Base-by-base conservation (phyloP, 2,329 filamentous ascomycete species). In the Colletotrichum lupini region DNA sequence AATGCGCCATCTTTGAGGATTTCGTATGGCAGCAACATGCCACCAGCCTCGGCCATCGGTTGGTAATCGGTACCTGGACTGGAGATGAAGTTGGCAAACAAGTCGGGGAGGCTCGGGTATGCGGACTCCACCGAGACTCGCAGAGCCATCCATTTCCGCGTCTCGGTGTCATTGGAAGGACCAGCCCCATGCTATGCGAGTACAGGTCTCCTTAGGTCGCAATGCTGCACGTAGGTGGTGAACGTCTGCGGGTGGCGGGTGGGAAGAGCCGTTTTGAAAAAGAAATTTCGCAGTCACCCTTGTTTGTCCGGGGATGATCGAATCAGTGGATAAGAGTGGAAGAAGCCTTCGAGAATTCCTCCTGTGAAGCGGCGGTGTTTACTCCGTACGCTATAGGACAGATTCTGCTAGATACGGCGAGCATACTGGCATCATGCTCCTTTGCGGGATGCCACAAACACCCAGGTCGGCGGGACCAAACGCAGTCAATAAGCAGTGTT, bases 101-200 rank as follows among this genome's bases (percentile, higher is more conserved):
- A 64, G 59, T 65, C 60, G 71, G 61, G 60, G 35, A 61, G 49
- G 71, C 56, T 60, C 49, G 71, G 67, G 28, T 61, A 73, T 71
- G 67, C 67, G 35, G 26, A 35, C 56, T 65, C 67, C 67, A 53
- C 71, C 67, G 71, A 71, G 67, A 60, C 71, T 71, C 67, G 71
- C 71, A 73, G 67, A 64, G 67, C 42, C 59, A 26, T 49, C 42
- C 53, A 49, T 26, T 46, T 30, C 24, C 22, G 52, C 69, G 16
- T 58, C 42, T 37, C 24, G n/a, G 28, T 57, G 37, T 32, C 42
- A 58, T 72, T 72, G 66, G 35, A n/a, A 42, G 4, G 42, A 32
- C n/a, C n/a, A 52, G 53, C 5, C 32, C 55, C 37, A 22, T 28
- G 52, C 30, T 37, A 30, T 59, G 69, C 58, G 19, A 58, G 32